Conservation (phyloP, 805 yeast species). For the Candida maesae region DNA sequence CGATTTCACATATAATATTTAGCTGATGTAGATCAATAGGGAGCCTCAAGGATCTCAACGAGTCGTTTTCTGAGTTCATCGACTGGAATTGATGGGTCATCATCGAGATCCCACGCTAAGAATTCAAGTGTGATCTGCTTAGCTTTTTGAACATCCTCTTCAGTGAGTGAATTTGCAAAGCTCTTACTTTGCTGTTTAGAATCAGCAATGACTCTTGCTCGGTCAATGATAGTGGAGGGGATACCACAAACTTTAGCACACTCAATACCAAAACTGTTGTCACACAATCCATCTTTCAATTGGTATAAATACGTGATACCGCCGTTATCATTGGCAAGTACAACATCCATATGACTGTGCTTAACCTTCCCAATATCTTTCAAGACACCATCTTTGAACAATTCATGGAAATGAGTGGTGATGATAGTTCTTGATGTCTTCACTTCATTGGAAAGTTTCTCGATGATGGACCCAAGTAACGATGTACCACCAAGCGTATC, state of each 20-base stretch:
- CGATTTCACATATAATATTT: too few relatives aligned
- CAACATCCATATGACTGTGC: conserved; percentile 36
- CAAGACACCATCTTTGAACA: conserved; percentile 30
- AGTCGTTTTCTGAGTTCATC: conserved; percentile 2
- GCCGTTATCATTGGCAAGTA: conserved; percentile 11
- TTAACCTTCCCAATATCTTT: conserved; percentile 20
- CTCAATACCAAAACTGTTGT: conserved; percentile 34
- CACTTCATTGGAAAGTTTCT: conserved; percentile 15
- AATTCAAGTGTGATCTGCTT: conserved; percentile 18
- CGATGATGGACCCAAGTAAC: conserved; percentile 37
- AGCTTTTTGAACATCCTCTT: conserved; percentile 3
- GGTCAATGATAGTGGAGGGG: conserved; percentile 24
- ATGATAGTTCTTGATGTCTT: conserved; percentile 29
- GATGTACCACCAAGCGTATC: conserved; percentile 44
- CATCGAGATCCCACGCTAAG: conserved; percentile 21
- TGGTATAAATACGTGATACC: conserved; percentile 32
- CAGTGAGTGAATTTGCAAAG: conserved; percentile 8
- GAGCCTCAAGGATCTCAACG: conserved; percentile 1
- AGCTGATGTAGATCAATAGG: too few relatives aligned
- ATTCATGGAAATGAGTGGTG: conserved; percentile 43
- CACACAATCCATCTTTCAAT: conserved; percentile 31
- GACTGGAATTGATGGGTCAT: background rate
- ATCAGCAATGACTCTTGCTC: conserved; percentile 29
- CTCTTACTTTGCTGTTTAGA: conserved; percentile 9
- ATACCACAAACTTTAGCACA: conserved; percentile 41